Evolutionary conservation across 768 basidiomycete species (phyloP), one percentile per base, ranked within the genome.

Genomic region (Dioszegia crocea): DNA sequence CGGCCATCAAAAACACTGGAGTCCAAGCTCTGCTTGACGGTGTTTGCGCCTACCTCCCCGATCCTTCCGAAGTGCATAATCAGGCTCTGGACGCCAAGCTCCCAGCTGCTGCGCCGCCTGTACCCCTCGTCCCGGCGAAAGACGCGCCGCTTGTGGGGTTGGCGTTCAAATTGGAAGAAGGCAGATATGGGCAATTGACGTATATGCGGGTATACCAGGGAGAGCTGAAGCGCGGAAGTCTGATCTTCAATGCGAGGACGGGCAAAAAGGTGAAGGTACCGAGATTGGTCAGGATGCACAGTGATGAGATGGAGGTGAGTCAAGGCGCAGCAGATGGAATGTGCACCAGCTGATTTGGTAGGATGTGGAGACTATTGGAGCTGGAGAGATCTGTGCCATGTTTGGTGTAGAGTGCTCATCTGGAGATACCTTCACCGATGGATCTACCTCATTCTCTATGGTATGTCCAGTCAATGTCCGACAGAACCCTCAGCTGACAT

Each of bases 131-230:
- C 9, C 91, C 93, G 29, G 92, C 92, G 8, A 84, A 89, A 0
- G 83, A 85, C 27, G 89, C 89, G 0, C 90, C 93, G 3, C 81
- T 98, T 27, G 88, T 99, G 59, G 93, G 89, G 8, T 80, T 99
- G 49, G 96, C 96, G 12, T 99, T 99, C 84, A 99, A 99, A 80
- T 81, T 99, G 44, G 96, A 99, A 77, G 96, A 99, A 80, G 93
- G 94, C 3, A 83, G 89, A 23, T 99, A 89, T 73, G 96, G 96
- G 10, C 96, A 99, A 78, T 79, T 99, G 72, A 99, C 96, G 0
- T 99, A 99, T 77, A 92, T 99, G 85, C 82, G 96, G 19, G 89
- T 99, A 56, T 99, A 99, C 70, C 96, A 98, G 76, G 96, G 96
- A 29, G 89, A 84, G 38, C 77, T 99, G 76, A 91, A 86, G 80